A percentile compares a stretch with the other conserved stretches of the same genome.
phyloP scores from a whole-genome alignment of 176 grass and related monocot genomes.

The Elaeis guineensis region DNA sequence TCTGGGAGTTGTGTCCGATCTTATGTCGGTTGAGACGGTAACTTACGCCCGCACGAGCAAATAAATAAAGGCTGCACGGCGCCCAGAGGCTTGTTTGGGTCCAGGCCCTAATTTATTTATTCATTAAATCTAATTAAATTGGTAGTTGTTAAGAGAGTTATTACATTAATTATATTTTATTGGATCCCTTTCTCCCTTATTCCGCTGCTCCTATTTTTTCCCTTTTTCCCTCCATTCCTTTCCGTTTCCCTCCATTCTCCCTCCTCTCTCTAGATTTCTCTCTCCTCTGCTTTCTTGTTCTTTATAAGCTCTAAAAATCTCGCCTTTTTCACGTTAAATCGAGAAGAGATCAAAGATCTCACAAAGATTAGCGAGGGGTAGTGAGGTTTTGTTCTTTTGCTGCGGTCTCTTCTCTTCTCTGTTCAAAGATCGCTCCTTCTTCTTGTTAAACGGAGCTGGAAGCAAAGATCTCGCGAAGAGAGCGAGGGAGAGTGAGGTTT shows the following conservation, averaged over 20 bases:
- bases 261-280: background rate
- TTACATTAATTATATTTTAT: background rate
- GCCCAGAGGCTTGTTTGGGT: conserved; percentile 6
- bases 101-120: conserved; percentile 3
- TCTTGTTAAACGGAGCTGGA: too few relatives aligned
- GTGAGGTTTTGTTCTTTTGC: too few relatives aligned
- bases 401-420: too few relatives aligned
- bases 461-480: too few relatives aligned
- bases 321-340: background rate
- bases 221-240: conserved; percentile 29
- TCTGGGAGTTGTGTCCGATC: too few relatives aligned
- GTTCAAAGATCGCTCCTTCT: too few relatives aligned
- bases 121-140: background rate
- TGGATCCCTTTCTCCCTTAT: conserved; percentile 1
- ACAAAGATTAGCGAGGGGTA: too few relatives aligned
- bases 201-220: conserved; percentile 13
- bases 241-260: conserved; percentile 29
- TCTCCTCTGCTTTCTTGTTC: background rate
- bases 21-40: background rate
- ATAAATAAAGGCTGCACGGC: conserved; percentile 1
- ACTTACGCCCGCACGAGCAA: background rate
- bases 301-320: background rate
- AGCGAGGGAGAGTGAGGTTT: too few relatives aligned
- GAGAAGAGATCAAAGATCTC: too few relatives aligned
- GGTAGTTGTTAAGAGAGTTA: background rate